A percentile compares a stretch with the other conserved stretches of the same genome.
Conservation (phyloP, 495 filamentous ascomycete genomes). For the Penicillium antarcticum region DNA sequence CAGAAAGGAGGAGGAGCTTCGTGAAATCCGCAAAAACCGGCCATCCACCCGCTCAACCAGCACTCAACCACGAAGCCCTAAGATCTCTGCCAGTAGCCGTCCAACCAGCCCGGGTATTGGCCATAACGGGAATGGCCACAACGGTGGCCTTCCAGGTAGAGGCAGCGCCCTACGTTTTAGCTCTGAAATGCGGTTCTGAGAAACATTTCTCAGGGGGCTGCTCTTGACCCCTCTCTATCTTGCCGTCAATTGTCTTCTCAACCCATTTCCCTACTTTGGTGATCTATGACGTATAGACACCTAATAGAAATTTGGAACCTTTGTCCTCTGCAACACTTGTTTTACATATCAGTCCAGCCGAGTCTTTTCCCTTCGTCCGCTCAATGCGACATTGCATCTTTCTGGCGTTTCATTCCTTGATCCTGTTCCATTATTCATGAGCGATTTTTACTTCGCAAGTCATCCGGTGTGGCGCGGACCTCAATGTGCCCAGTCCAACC, state of each 20-base stretch:
- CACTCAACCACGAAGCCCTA: conserved; percentile 45
- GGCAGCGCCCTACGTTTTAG: conserved; percentile 41
- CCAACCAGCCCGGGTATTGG: conserved; percentile 43
- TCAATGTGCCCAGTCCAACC: not conserved
- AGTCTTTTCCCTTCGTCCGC: not conserved
- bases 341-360: not conserved
- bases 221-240: not conserved
- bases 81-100: conserved; percentile 36
- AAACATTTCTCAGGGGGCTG: not conserved
- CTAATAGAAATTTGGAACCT: not conserved
- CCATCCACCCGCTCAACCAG: conserved; percentile 46
- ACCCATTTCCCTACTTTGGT: not conserved
- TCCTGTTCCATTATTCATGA: not conserved
- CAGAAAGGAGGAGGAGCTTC: conserved; percentile 60
- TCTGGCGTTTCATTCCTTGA: conserved; percentile 16
- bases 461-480: not conserved
- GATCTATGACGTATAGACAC: conserved; percentile 18
- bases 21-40: conserved; percentile 50
- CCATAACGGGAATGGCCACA: conserved; percentile 29
- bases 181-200: conserved; percentile 36
- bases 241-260: not conserved
- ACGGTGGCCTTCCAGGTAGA: conserved; percentile 25
- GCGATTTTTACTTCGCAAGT: conserved; percentile 4
- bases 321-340: not conserved
- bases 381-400: conserved; percentile 19